These are phyloP conservation scores for Diaporthe sp. DNA, from an alignment of 2,329 filamentous ascomycete species.

Conservation along the genomic window DNA sequence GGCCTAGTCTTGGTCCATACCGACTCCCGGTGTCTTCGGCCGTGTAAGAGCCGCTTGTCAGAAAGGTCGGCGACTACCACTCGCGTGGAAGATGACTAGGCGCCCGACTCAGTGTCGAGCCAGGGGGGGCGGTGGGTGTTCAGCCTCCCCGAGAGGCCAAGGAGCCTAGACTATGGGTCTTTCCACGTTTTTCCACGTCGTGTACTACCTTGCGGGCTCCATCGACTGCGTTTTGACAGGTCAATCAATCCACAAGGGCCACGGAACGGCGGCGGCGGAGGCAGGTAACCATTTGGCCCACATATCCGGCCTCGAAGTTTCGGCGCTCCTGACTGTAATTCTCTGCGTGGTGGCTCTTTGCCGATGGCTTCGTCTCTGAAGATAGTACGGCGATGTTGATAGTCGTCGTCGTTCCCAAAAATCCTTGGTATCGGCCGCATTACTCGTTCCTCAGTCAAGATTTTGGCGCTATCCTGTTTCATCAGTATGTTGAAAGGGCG, in stretches of 20 bases:
- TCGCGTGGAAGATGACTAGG: slow-evolving; percentile 18
- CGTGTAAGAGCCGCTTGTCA: slow-evolving; percentile 22
- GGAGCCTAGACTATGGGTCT: slow-evolving; percentile 22
- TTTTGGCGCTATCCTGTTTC: background rate
- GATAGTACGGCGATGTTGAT: background rate
- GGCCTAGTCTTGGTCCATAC: background rate
- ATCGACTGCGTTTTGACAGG: slow-evolving; percentile 10
- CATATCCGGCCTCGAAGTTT: background rate
- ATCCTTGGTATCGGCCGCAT: background rate
- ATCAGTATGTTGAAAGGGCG: background rate
- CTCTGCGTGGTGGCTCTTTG: background rate
- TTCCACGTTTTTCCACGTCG: slow-evolving; percentile 29
- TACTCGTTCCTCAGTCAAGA: background rate
- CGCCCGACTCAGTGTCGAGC: slow-evolving; percentile 11
- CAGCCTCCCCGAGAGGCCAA: slow-evolving; percentile 15
- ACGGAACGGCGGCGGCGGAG: slow-evolving; percentile 8
- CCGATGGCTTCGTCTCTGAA: background rate
- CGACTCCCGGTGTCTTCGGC: slow-evolving; percentile 23
- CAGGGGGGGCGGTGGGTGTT: slow-evolving; percentile 3
- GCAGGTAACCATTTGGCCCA: background rate
- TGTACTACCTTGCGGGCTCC: slow-evolving; percentile 22
- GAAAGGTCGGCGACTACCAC: background rate
- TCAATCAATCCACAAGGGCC: too few relatives aligned
- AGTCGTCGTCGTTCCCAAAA: background rate
- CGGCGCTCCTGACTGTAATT: background rate